Base-by-base conservation (phyloP, 2,329 filamentous ascomycete genomes). In the Diaporthe citriasiana region DNA sequence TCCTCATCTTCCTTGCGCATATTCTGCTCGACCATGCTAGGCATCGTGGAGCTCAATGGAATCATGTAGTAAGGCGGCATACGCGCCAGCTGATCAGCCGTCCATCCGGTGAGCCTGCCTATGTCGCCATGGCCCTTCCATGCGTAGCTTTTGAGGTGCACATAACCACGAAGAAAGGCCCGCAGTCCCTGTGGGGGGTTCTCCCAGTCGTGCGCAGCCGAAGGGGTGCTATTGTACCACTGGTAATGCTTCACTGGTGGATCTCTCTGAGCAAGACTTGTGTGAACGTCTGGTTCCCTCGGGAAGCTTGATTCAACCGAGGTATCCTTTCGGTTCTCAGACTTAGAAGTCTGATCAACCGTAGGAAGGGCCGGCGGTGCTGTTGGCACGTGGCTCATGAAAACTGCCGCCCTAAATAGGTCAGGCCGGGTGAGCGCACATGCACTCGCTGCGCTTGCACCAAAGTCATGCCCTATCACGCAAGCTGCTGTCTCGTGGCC, bases 41-140 rank as follows among this genome's bases (percentile, higher is more conserved):
- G 89, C 89, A 94, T 93, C 1, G 86, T 87, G 12, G 85, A 82
- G 60, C 87, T 78, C 3, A 87, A 80, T 1, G 86, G 88, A 91
- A 94, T 92, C 77, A 93, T 86, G 82, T 94, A 94, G 83, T 93
- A 93, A 70, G 89, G 85, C 0, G 92, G 92, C 85, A 94, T 87
- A 73, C 88, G 84, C 1, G 85, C 85, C 2, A 94, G 79, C 57
- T 91, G 88, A 17, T 83, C 79, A 0, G 91, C 91, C 2, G 82
- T 86, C 90, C 90, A 93, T 2, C 81, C 83, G 17, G 82, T 76
- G 7, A 93, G 83, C 0, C 89, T 86, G 40, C 84, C 83, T 0
- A 91, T 90, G 1, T 85, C 78, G 77, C 91, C 91, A 6, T 84
- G 83, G 6, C 81, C 78, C 3, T 56, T 47, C 89, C 89, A 93